Evolutionary conservation across 352 stramenopile genomes (phyloP), one percentile per base, ranked within the genome.

Genomic region (Globisporangium emineosum): DNA sequence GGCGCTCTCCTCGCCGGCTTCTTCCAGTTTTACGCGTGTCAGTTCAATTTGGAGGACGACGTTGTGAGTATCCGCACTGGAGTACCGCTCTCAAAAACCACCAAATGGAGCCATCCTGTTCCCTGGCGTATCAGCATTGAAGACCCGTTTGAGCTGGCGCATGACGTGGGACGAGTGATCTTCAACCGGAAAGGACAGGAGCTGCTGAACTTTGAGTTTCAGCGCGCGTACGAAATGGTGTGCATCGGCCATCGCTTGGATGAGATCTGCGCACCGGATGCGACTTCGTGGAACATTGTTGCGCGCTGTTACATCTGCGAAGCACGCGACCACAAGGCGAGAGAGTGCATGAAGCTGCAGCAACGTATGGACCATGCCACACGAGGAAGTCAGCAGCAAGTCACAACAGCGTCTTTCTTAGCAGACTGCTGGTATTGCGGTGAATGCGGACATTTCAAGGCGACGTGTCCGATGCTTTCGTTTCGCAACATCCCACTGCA

Each of bases 21-120:
- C 80, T 99, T 99, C 75, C 84, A 91, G 21, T 99, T 98, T 69
- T 99, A 98, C 74, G 89, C 92, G 3, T 92, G 81, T 51, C 83
- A 98, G 43, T 98, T 99, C 67, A 97, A 99, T 76, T 90, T 95
- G 69, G 93, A 97, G 51, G 81, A 96, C 51, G 73, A 96, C 23
- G 94, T 99, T 5, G 92, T 99, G 51, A 98, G 90, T 61, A 79
- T 99, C 15, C 87, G 96, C 10, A 82, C 79, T 17, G 94, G 83
- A 12, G 69, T 69, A 3, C 35, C 77, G 8, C 66, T 93, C 56
- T 78, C 81, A 2, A 92, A 91, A 65, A 78, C 75, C 40, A 83
- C 78, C 15, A 93, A 86, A 49, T 93, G 85, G 82, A 87, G 75
- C 33, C 79, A 87, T 19, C 64, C 78, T 0, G 73, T 86, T 4